Evolutionary conservation across 2,329 filamentous ascomycete species (phyloP).

Genomic region (Nectriaceae sp.): DNA sequence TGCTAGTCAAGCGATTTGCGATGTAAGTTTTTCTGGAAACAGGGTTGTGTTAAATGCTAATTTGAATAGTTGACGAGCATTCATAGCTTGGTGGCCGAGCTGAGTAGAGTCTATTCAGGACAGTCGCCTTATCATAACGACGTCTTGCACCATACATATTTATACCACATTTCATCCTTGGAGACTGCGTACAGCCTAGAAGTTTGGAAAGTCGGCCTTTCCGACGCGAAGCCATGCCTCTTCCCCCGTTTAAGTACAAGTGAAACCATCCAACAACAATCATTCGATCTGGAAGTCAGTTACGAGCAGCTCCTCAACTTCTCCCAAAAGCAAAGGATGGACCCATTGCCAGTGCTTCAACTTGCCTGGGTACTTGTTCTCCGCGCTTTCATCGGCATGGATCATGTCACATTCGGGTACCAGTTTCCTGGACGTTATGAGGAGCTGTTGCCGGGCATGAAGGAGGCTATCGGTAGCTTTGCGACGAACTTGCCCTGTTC

Average conservation of each 20-base stretch:
- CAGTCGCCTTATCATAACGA: conserved; percentile 30
- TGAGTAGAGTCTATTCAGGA: conserved; percentile 47
- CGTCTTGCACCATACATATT: conserved; percentile 25
- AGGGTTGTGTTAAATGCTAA: background rate
- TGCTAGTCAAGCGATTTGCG: conserved; percentile 52
- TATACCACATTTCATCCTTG: conserved; percentile 29
- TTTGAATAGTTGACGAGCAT: conserved; percentile 37
- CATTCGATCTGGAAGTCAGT: conserved; percentile 43
- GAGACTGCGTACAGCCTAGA: conserved; percentile 38
- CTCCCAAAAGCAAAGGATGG: conserved; percentile 39
- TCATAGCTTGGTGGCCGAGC: conserved; percentile 47
- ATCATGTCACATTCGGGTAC: conserved; percentile 58
- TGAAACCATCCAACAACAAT: conserved; percentile 34
- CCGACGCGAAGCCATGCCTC: conserved; percentile 41
- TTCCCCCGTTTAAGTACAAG: conserved; percentile 44
- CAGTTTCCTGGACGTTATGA: conserved; percentile 47
- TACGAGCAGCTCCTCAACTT: conserved; percentile 47
- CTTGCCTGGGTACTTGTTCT: conserved; percentile 63
- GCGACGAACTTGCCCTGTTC: conserved; percentile 40
- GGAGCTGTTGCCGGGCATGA: conserved; percentile 42
- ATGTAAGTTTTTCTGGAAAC: conserved; percentile 31
- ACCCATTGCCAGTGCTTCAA: conserved; percentile 52
- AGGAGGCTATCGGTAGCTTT: conserved; percentile 49
- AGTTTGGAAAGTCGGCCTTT: conserved; percentile 48
- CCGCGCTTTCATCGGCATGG: conserved; percentile 53